A percentile compares a stretch with the other conserved stretches of the same genome.
phyloP scores from a whole-genome alignment of 2,329 filamentous ascomycete genomes.

The Apiospora sp. region DNA sequence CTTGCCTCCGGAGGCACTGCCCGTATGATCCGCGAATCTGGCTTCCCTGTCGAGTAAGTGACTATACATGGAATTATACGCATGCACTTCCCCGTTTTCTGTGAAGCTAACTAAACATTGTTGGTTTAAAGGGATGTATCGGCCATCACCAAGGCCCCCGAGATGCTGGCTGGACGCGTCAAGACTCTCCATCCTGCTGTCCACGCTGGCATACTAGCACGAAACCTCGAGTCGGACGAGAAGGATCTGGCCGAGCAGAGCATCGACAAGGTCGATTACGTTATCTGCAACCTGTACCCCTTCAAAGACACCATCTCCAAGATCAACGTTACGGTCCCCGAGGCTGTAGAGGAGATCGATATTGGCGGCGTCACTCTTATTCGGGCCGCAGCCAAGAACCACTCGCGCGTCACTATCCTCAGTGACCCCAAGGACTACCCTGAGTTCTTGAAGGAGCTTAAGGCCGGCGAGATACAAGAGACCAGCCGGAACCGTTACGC shows the following conservation, averaged over 20 bases:
- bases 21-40: constrained; percentile 95
- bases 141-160: constrained; percentile 93
- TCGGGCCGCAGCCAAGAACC: constrained; percentile 97
- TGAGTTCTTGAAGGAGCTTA: constrained; percentile 90
- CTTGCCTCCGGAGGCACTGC: constrained; percentile 95
- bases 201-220: constrained; percentile 89
- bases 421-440: constrained; percentile 94
- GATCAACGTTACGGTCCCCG: constrained; percentile 94
- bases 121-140: constrained; percentile 79
- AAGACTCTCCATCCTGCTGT: constrained; percentile 98
- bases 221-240: constrained; percentile 93
- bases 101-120: constrained; percentile 11
- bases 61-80: background rate
- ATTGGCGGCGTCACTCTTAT: constrained; percentile 97
- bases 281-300: constrained; percentile 98
- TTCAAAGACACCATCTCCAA: constrained; percentile 99
- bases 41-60: constrained; percentile 90
- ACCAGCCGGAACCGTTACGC: constrained; percentile 87
- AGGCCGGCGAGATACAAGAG: constrained; percentile 85
- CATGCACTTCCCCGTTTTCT: background rate
- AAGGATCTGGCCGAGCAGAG: constrained; percentile 95
- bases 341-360: constrained; percentile 98
- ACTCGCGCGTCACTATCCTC: constrained; percentile 92
- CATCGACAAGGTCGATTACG: constrained; percentile 93
- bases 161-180: constrained; percentile 82